Evolutionary conservation across 2,329 filamentous ascomycete genomes (phyloP).

Genomic region (Cyphellophora europaea): DNA sequence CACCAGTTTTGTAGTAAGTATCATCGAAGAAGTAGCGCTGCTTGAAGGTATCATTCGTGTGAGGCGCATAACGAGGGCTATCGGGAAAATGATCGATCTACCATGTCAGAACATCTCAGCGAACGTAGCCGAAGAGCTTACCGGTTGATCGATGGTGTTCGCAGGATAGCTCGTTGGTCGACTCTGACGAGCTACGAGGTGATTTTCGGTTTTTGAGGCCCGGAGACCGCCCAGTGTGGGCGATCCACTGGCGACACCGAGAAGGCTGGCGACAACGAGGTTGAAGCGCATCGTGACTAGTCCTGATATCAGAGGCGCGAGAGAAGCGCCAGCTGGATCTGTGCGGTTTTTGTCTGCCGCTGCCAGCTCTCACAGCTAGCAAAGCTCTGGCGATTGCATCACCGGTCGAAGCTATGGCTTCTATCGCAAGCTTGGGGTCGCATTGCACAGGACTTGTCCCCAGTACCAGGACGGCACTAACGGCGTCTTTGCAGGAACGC

Average conservation of each 20-base stretch:
- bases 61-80: constrained; percentile 10
- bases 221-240: not conserved
- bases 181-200: not conserved
- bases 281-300: no score
- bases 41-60: constrained; percentile 35
- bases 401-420: no score
- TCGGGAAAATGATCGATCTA: constrained; percentile 16
- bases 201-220: not conserved
- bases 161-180: constrained; percentile 15
- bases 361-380: not conserved
- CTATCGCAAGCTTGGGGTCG: no score
- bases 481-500: no score
- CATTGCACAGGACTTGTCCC: no score
- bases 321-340: no score
- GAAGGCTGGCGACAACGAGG: no score
- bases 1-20: constrained; percentile 45
- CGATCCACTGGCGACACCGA: not conserved
- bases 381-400: no score
- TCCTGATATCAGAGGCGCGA: no score
- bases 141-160: constrained; percentile 11
- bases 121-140: not conserved
- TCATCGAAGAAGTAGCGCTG: constrained; percentile 48
- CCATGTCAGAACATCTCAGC: not conserved
- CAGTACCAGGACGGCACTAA: no score
- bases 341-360: no score